Base-by-base conservation (phyloP, 768 basidiomycete genomes). In the Podaxis sp. region DNA sequence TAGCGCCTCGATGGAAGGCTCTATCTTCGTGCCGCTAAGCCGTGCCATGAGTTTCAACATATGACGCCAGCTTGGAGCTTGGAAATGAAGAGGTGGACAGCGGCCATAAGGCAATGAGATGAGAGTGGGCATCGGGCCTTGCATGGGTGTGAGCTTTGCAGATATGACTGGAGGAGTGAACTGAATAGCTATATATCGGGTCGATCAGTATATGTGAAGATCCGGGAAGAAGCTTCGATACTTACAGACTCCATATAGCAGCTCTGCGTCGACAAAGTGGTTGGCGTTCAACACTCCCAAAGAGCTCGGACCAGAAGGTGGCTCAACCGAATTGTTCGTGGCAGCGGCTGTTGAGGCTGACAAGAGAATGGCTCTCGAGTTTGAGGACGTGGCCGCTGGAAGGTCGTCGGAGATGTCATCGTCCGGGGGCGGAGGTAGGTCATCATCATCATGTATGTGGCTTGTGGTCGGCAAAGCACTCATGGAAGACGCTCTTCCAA, bases 11-110 rank as follows among this genome's bases (percentile, higher is more conserved):
- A 90, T 70, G 0, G 88, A 85, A 1, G 92, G 84, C 66, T 93
- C 87, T 51, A 94, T 76, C 55, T 84, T 84, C 4, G 89, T 88
- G 33, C 80, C 85, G 61, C 88, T 87, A 62, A 92, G 73, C 64
- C 87, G 79, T 28, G 90, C 92, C 84, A 94, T 85, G 46, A 93
- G 71, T 68, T 86, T 89, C 42, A 93, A 77, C 59, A 93, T 68
- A 70, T 86, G 85, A 26, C 85, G 82, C 92, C 92, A 94, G 65
- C 76, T 87, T 5, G 86, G 85, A 1, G 89, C 88, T 68, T 88
- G 87, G 39, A 94, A 73, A 70, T 93, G 89, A 62, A 92, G 78
- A 9, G 89, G 82, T 12, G 87, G 84, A 51, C 80, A 84, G 64
- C 82, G 83, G 4, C 86, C 88, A 69, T 87, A 88, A 4, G 89